Evolutionary conservation across 2,329 filamentous ascomycete species (phyloP).

Genomic region (Sphaceloma murrayae): DNA sequence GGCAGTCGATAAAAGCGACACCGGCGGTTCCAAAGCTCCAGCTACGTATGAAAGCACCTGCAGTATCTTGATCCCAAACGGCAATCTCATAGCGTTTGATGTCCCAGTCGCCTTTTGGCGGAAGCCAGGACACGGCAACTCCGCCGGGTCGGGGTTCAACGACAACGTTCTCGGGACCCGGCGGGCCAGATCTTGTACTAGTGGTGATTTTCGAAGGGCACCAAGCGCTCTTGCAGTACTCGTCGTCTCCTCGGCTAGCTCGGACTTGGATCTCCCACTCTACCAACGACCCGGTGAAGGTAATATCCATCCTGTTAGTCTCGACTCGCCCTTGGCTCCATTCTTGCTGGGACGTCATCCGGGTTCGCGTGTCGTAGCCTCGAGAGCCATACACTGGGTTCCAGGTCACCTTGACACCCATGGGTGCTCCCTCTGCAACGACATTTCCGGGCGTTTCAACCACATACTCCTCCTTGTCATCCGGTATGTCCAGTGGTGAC

Average conservation of each 20-base stretch:
- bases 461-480: neutral
- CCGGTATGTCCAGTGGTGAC: neutral
- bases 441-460: neutral
- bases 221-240: slow-evolving; percentile 17
- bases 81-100: slow-evolving; percentile 19
- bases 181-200: slow-evolving; percentile 13
- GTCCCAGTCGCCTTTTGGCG: slow-evolving; percentile 14
- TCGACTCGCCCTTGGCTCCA: slow-evolving; percentile 17
- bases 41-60: slow-evolving; percentile 16
- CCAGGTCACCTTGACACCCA: slow-evolving; percentile 19
- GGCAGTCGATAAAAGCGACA: slow-evolving; percentile 14
- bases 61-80: slow-evolving; percentile 17
- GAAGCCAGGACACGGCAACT: slow-evolving; percentile 17
- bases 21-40: slow-evolving; percentile 15
- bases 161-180: slow-evolving; percentile 16
- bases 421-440: slow-evolving; percentile 13
- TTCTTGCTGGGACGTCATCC: slow-evolving; percentile 3
- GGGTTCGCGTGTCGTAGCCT: slow-evolving; percentile 18
- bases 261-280: slow-evolving; percentile 20
- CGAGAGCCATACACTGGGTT: slow-evolving; percentile 20
- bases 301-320: slow-evolving; percentile 17
- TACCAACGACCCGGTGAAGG: slow-evolving; percentile 16
- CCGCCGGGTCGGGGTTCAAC: slow-evolving; percentile 15
- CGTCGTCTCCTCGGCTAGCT: slow-evolving; percentile 11
- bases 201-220: slow-evolving; percentile 13